Base-by-base conservation (phyloP, 331 rosid genomes). In the Quercus tomentella region DNA sequence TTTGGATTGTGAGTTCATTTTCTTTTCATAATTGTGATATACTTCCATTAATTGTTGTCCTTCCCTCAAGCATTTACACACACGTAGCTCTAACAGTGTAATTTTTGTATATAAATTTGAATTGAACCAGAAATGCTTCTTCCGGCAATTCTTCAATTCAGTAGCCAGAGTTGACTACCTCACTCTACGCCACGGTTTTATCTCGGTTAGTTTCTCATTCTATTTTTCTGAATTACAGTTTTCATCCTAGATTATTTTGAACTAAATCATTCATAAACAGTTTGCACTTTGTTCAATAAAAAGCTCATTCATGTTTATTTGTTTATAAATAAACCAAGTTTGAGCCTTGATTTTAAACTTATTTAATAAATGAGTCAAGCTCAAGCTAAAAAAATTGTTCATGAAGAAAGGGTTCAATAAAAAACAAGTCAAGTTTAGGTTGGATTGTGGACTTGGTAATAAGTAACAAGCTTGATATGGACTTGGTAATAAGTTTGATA, bases 131-230 rank as follows among this genome's bases (percentile, higher is more conserved):
- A 87, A 74, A 81, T 87, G 93, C 83, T 89, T 89, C 91, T 89
- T 85, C 79, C 67, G 88, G 25, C 93, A 89, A 30, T 89, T 89
- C 83, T 89, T 87, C 65, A 69, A 74, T 26, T 87, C 93, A 25
- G 87, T 89, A 21, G 91, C 90, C 33, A 87, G 80, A 82, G 86
- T 89, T 58, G 91, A 89, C 51, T 89, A 89, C 71, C 74, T 86
- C 76, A 89, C 93, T 49, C 71, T 89, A 56, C 91, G 93, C 73
- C 91, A 89, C 21, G 89, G 93, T 25, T 89, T 89, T 73, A 51
- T 89, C 69, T 77, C 85, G 49, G 93, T 89, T n/a, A 78, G 86
- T 74, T 72, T 18, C 5, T 17, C 41, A 2, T 7, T 22, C 54
- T 62, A 11, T 0, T 17, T 33, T 63, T 26, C 21, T 37, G 1